phyloP scores from a whole-genome alignment of 2,329 filamentous ascomycete genomes.

The Sporothrix variecibatus region DNA sequence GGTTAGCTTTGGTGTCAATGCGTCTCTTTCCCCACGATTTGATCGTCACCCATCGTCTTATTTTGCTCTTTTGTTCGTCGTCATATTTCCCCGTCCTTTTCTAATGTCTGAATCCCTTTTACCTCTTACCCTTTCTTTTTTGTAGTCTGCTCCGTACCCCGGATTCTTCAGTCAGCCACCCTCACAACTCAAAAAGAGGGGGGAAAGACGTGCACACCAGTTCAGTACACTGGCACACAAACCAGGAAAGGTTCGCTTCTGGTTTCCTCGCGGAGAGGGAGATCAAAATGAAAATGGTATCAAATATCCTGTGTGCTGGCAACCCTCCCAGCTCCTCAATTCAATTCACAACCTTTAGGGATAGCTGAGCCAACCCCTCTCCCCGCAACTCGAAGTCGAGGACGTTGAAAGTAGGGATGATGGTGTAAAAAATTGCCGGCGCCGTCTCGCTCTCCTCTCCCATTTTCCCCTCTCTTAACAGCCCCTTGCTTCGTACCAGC shows the following conservation, averaged over 20 bases:
- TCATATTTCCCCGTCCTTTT: neutral
- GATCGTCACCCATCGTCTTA: neutral
- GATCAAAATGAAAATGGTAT: neutral
- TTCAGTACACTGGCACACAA: neutral
- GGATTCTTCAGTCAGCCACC: conserved; percentile 6
- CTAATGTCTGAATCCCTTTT: neutral
- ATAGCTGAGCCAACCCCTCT: neutral
- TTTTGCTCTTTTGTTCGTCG: neutral
- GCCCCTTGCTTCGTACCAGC: neutral
- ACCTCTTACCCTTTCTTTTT: neutral
- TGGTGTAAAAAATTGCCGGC: neutral
- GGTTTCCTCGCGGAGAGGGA: neutral
- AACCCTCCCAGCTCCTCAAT: neutral
- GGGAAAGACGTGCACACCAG: neutral
- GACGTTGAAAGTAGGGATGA: neutral
- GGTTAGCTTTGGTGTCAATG: neutral
- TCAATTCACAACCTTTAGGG: neutral
- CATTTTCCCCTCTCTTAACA: neutral
- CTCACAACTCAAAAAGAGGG: neutral
- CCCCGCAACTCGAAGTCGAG: neutral
- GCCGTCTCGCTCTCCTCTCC: neutral
- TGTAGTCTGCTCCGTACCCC: conserved; percentile 3
- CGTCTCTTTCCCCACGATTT: neutral
- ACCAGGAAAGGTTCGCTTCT: neutral
- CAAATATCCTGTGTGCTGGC: neutral